Base-by-base conservation (phyloP, 441 rosid genomes). In the Pelargonium australe region DNA sequence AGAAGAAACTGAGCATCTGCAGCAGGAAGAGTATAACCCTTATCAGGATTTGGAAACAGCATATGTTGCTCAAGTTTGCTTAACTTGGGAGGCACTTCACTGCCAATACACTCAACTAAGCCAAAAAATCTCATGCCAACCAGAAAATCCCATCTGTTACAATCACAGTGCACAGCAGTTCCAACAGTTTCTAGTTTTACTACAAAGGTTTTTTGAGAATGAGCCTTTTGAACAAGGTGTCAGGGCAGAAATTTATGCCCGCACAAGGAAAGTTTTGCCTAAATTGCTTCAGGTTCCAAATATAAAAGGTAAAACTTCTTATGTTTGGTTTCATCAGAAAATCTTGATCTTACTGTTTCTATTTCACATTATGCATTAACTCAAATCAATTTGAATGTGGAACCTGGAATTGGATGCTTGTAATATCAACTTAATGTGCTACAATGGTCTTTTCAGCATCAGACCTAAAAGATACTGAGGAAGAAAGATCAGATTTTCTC, bases 51-150 rank as follows among this genome's bases (percentile, higher is more conserved):
- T 95, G 58, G 99, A 95, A 75, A 84, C 76, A 44, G 96, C 97
- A 1, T 95, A 94, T 73, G 92, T 95, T 62, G 96, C 91, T 80
- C 99, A 92, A 20, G 75, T 85, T 70, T 91, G 97, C 85, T 84
- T 91, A 75, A 85, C 96, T 25, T 95, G 97, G 99, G 99, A 95
- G 82, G 92, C 95, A 11, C 90, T 95, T 73, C 99, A 95, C 66
- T 89, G 97, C 76, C 99, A 91, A 41, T 91, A 89, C 76, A 82
- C 94, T 17, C 99, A 90, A 72, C 81, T 95, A 65, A 74, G 83
- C 80, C 96, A 85, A 72, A 79, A 85, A 60, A 85, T 91, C 73
- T 81, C 85, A 51, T 81, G 85, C 72, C 92, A 88, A 67, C 89
- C 88, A 0, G 94, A 87, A 53, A 82, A 76, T 57, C 78, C 80